phyloP scores from a whole-genome alignment of 108 stramenopile species.

The Pseudonitzschia pungens region DNA sequence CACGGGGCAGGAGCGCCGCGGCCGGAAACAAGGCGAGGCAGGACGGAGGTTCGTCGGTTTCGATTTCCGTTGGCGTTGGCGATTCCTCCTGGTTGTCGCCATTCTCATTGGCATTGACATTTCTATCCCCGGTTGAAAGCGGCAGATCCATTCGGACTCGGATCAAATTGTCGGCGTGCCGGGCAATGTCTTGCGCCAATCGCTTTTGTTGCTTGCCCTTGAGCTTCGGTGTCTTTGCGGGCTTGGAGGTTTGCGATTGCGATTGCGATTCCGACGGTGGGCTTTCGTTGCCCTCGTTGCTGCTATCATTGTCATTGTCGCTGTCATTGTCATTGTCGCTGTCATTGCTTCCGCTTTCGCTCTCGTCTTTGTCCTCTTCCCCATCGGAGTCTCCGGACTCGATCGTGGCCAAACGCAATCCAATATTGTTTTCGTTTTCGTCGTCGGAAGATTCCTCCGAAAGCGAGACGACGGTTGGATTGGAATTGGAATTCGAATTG shows the following conservation, averaged over 20 bases:
- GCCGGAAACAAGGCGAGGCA: conserved; percentile 7
- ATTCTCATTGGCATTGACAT: not conserved
- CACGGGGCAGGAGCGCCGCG: conserved; percentile 1
- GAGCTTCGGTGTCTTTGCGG: conserved; percentile 1
- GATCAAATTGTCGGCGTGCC: conserved; percentile 15
- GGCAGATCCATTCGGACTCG: conserved; percentile 11
- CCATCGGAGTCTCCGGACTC: conserved; percentile 19
- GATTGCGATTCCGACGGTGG: not conserved
- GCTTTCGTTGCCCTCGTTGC: not conserved
- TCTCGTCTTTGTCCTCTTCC: no score
- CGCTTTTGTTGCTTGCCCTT: conserved; percentile 12
- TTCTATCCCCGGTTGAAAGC: not conserved
- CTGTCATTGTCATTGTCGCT: conserved; percentile 1
- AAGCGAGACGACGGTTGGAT: no score
- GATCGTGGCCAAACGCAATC: conserved; percentile 5
- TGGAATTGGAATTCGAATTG: no score
- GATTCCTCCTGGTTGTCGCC: no score
- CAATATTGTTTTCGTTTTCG: not conserved
- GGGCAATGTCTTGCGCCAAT: conserved; percentile 12
- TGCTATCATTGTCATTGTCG: not conserved
- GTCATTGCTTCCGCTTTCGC: conserved; percentile 16
- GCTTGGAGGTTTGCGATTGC: not conserved
- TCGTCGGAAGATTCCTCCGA: conserved; percentile 5
- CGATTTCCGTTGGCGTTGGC: no score
- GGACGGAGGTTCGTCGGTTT: not conserved